phyloP scores from a whole-genome alignment of 2,329 filamentous ascomycete species.

The Trichophyton equinum region DNA sequence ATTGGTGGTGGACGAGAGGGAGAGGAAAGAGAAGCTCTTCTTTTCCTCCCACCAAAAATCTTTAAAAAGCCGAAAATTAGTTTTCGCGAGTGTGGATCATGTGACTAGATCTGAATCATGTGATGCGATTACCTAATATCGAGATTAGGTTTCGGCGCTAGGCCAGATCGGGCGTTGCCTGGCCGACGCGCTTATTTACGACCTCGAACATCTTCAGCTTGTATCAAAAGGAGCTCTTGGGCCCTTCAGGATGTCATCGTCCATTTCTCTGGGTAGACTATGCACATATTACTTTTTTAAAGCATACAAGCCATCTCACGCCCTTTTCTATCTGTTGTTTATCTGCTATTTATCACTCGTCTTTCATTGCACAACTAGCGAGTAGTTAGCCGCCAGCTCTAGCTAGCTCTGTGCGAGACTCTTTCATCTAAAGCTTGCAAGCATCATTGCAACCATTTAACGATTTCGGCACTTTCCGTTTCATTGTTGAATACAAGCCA shows the following conservation, averaged over 20 bases:
- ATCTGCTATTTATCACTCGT: neutral
- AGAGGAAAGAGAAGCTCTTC: slow-evolving; percentile 12
- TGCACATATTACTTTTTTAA: slow-evolving; percentile 3
- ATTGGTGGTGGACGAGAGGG: slow-evolving; percentile 20
- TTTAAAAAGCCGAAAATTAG: neutral
- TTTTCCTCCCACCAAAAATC: neutral
- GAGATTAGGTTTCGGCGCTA: slow-evolving; percentile 6
- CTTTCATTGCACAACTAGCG: neutral
- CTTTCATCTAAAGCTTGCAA: neutral
- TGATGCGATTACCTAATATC: neutral
- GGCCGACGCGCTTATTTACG: slow-evolving; percentile 14
- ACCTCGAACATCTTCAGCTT: neutral
- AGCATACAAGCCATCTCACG: neutral
- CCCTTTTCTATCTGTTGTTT: neutral
- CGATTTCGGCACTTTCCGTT: neutral
- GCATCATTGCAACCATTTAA: neutral
- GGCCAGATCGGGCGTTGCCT: slow-evolving; percentile 12
- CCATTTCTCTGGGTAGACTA: neutral
- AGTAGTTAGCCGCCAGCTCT: neutral
- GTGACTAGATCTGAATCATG: slow-evolving; percentile 4
- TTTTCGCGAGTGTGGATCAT: slow-evolving; percentile 26
- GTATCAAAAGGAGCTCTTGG: neutral
- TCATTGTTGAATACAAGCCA: neutral
- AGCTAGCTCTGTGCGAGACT: neutral
- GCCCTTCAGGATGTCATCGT: neutral